These are phyloP conservation scores for Strobilomyces echinocephalus DNA, from an alignment of 768 basidiomycete genomes.

Conservation along the genomic window DNA sequence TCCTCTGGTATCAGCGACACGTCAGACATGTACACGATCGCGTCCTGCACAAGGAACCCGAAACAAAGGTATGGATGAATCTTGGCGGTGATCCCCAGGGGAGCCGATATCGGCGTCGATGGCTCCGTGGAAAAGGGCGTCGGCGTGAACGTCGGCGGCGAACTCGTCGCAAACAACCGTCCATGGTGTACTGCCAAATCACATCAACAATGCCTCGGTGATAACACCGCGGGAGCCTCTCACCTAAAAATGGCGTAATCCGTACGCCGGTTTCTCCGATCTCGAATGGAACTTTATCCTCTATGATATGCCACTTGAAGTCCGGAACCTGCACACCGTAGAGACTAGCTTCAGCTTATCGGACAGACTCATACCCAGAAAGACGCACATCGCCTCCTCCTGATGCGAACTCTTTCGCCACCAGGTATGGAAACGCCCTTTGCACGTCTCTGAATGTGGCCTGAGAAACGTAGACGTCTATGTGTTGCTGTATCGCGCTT, in stretches of 20 bases:
- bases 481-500: conserved; percentile 58
- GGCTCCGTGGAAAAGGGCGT: conserved; percentile 38
- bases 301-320: conserved; percentile 78
- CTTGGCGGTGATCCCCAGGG: conserved; percentile 1
- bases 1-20: conserved; percentile 75
- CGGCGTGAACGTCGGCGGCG: conserved; percentile 37
- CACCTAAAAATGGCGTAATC: conserved; percentile 65
- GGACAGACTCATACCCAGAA: background rate
- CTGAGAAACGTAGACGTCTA: conserved; percentile 70
- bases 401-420: conserved; percentile 69
- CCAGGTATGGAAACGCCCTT: conserved; percentile 77
- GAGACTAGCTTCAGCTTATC: background rate
- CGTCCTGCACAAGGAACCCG: conserved; percentile 64
- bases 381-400: conserved; percentile 68
- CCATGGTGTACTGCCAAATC: conserved; percentile 63
- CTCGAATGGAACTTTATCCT: conserved; percentile 62
- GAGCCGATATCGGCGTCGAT: conserved; percentile 31
- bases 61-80: conserved; percentile 61
- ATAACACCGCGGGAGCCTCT: conserved; percentile 11
- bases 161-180: conserved; percentile 47
- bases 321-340: conserved; percentile 59
- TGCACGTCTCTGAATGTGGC: conserved; percentile 64
- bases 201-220: background rate
- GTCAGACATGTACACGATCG: conserved; percentile 77
- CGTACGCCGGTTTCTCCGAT: conserved; percentile 59